These are phyloP conservation scores for Onygena corvina DNA, from an alignment of 2,329 filamentous ascomycete genomes.

Conservation along the genomic window DNA sequence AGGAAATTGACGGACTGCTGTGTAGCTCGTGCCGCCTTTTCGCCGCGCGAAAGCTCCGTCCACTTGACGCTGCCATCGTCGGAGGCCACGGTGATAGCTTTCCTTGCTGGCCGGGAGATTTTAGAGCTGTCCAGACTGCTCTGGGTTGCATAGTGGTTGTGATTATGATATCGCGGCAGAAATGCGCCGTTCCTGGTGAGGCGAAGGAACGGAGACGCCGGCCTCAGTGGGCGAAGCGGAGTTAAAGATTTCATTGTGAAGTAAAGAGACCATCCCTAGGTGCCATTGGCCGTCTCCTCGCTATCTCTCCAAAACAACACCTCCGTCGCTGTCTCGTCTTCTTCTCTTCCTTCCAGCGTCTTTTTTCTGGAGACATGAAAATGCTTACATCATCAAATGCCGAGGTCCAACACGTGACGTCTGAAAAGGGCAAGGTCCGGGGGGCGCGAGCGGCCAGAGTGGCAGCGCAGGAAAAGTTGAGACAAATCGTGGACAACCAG, in stretches of 20 bases:
- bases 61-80: slow-evolving; percentile 76
- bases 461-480: too few species aligned
- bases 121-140: slow-evolving; percentile 31
- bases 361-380: background rate
- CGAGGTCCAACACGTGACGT: background rate
- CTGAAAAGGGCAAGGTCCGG: background rate
- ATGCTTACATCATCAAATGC: background rate
- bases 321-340: background rate
- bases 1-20: slow-evolving; percentile 86
- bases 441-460: slow-evolving; percentile 2
- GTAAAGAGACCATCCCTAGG: background rate
- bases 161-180: background rate
- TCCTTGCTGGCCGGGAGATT: slow-evolving; percentile 42
- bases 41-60: slow-evolving; percentile 58
- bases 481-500: too few species aligned
- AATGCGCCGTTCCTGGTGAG: background rate
- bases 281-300: background rate
- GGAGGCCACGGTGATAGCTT: slow-evolving; percentile 68
- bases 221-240: background rate
- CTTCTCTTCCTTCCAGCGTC: background rate
- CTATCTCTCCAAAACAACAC: background rate
- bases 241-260: background rate
- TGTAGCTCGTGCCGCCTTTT: slow-evolving; percentile 73
- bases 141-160: slow-evolving; percentile 47
- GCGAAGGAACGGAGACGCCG: background rate